These are phyloP conservation scores for Chionographis japonica DNA, from an alignment of 106 monocot species.

Conservation along the genomic window DNA sequence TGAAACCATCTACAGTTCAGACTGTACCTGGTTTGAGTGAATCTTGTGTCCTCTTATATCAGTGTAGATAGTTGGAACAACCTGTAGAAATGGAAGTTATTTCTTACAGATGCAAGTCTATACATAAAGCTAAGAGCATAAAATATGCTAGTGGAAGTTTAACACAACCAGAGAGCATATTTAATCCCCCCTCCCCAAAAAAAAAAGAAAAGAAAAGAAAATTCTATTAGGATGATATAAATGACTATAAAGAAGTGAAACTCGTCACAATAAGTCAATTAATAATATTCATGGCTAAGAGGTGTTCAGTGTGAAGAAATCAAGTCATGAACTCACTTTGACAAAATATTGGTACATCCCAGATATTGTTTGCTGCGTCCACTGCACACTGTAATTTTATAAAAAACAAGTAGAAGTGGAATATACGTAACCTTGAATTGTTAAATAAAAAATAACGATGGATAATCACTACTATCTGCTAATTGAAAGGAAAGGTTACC, in stretches of 20 bases:
- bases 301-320: background rate
- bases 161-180: too few relatives aligned
- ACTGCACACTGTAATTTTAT: constrained; percentile 47
- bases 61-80: constrained; percentile 92
- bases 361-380: constrained; percentile 54
- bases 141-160: too few relatives aligned
- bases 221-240: too few relatives aligned
- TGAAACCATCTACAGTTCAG: too few relatives aligned
- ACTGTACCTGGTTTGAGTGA: constrained; percentile 83
- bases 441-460: too few relatives aligned
- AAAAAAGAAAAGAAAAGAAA: too few relatives aligned
- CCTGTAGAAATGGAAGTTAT: constrained; percentile 36
- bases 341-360: constrained; percentile 94
- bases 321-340: constrained; percentile 51
- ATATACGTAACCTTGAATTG: too few relatives aligned
- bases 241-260: too few relatives aligned
- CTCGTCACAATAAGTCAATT: background rate
- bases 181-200: too few relatives aligned
- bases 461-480: too few relatives aligned
- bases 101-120: background rate
- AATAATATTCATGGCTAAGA: background rate
- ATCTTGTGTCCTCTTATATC: constrained; percentile 77
- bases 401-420: background rate
- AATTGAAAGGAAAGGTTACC: constrained; percentile 36
- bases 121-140: background rate